Evolutionary conservation across 768 basidiomycete species (phyloP), one percentile per base, ranked within the genome.

Genomic region (Trametes punicea): DNA sequence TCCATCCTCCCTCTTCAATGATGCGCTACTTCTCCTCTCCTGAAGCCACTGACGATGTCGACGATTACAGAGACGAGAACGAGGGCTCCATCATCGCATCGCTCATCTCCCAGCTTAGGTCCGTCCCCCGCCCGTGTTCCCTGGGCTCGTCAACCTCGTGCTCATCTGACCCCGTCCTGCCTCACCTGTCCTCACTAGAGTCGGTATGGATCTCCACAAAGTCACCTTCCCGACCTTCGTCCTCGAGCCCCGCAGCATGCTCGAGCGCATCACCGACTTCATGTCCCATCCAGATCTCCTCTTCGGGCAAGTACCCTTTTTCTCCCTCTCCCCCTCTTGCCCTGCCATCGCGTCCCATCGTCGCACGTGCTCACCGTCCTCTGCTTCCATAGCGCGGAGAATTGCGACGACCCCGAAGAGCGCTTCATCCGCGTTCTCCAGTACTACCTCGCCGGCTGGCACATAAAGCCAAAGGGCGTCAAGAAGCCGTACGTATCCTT

Each of bases 371-470:
- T n/a, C 52, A 44, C 41, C 53, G 8, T 13, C 40, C 55, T 48
- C 46, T 62, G 55, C 54, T 21, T 20, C 27, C 29, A 23, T 63
- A 96, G 95, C 36, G 89, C 90, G 42, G 92, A 90, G 62, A 69
- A 82, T n/a, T 85, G 83, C 67, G 77, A 80, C 36, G 85, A 93
- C 65, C 82, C 92, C 29, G 88, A 96, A 69, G 94, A 96, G 68
- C 78, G 97, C 40, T 98, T 98, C 70, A 80, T 96, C 60, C 81
- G 85, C 46, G 93, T 98, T 1, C 78, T 98, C 30, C 88, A 90
- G 60, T 97, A 95, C 70, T 99, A 98, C 70, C 85, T 99, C 44
- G 88, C 91, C n/a, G 97, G 97, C 21, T 99, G 97, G 97, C 97
- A 98, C 73, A 95, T 98, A 75, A 98, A 98, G 73, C 95, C 97